Percentiles rank a stretch among this genome's conserved stretches.
phyloP scores from a whole-genome alignment of 306 rosid species.

The Cicer arietinum region DNA sequence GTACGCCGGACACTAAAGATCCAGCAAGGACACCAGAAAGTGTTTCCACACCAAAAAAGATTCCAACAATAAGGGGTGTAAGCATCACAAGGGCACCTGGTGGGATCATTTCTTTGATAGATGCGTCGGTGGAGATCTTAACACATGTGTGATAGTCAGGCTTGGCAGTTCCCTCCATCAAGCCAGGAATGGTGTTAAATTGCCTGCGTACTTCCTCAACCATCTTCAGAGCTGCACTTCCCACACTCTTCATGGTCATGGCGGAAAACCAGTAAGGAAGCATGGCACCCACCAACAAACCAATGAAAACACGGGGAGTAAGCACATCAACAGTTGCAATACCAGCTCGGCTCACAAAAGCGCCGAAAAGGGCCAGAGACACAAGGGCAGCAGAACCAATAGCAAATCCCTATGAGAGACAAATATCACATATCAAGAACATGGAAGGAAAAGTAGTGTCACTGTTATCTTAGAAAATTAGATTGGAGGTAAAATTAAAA shows the following conservation, averaged over 20 bases:
- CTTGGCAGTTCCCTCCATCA: conserved; percentile 91
- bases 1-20: conserved; percentile 91
- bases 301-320: conserved; percentile 93
- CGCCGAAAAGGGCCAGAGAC: conserved; percentile 97
- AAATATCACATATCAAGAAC: conserved; percentile 30
- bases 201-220: conserved; percentile 98
- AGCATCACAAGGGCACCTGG: conserved; percentile 99
- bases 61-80: conserved; percentile 90
- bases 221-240: conserved; percentile 97
- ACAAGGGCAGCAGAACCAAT: conserved; percentile 98
- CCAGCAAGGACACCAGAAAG: conserved; percentile 97
- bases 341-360: conserved; percentile 90
- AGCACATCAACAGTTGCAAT: conserved; percentile 78
- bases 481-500: background rate
- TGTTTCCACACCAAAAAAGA: conserved; percentile 94
- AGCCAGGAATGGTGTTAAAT: conserved; percentile 88
- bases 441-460: background rate
- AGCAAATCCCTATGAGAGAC: conserved; percentile 75
- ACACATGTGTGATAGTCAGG: conserved; percentile 96
- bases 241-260: conserved; percentile 99
- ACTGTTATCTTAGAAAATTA: background rate
- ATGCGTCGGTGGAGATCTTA: conserved; percentile 94
- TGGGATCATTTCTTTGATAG: conserved; percentile 94
- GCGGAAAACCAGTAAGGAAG: conserved; percentile 99
- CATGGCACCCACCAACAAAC: conserved; percentile 91